Evolutionary conservation across 2,329 filamentous ascomycete species (phyloP), one percentile per base, ranked within the genome.

Genomic region (Exserohilum turcica): DNA sequence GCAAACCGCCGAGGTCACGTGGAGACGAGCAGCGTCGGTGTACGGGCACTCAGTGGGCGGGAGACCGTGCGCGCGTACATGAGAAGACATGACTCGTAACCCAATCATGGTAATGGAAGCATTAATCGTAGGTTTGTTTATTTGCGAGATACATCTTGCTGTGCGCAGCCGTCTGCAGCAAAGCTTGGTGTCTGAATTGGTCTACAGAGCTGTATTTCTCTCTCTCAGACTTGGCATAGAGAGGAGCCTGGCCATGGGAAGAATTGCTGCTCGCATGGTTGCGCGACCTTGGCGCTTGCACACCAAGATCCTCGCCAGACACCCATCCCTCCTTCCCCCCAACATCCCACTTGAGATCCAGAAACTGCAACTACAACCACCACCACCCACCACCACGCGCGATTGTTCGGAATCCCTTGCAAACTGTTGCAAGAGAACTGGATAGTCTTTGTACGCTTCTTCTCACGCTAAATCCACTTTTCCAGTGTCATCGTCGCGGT

Each of bases 311-410:
- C 18, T 47, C 27, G 28, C 28, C 16, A 16, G 24, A 47, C 44
- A 47, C 52, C 49, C 55, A 46, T 61, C 52, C 48, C 63, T 52
- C 59, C 46, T 54, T 57, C 50, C 47, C 47, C 57, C 57, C 44
- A 50, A 51, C 55, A 59, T 49, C 45, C 48, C 53, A 48, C 38
- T 49, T 36, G 10, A 56, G 45, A 50, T 47, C 24, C 56, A 58
- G 56, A 57, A 63, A 44, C 49, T 42, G 55, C 63, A 39, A 56
- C 21, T 7, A 24, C n/a, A n/a, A n/a, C 52, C 47, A 57, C 48
- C 54, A 61, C 37, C 12, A 47, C 28, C 44, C 36, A 27, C 48
- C 47, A 35, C 29, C 18, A 43, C 45, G 35, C 19, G 47, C 53
- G 28, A 45, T 21, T 44, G 33, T 38, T 28, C 43, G 37, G n/a